Conservation (phyloP, 2,329 filamentous ascomycete species). For the Pseudocercospora musae region DNA sequence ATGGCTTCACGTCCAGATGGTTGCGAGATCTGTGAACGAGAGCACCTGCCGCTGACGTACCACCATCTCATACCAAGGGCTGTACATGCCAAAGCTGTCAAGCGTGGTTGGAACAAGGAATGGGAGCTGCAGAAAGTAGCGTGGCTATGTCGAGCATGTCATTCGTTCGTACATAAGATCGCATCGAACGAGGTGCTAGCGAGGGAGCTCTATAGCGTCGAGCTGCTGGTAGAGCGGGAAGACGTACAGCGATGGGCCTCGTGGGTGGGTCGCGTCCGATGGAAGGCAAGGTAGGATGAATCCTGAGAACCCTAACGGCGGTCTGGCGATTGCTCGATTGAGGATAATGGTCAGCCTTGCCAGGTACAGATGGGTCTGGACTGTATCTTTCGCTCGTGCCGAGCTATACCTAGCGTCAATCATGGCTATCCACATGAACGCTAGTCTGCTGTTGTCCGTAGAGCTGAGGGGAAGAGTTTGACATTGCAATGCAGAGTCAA, state of each 20-base stretch:
- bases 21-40: slow-evolving; percentile 74
- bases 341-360: not conserved
- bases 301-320: not conserved
- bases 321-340: not conserved
- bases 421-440: not conserved
- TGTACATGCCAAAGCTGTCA: slow-evolving; percentile 71
- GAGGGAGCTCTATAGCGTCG: slow-evolving; percentile 68
- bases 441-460: not conserved
- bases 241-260: slow-evolving; percentile 68
- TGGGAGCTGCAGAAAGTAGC: slow-evolving; percentile 76
- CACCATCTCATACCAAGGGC: slow-evolving; percentile 81
- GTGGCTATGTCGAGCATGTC: slow-evolving; percentile 81
- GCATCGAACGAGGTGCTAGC: slow-evolving; percentile 76
- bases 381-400: not conserved
- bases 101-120: slow-evolving; percentile 73
- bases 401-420: not conserved
- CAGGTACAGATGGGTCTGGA: slow-evolving; percentile 1
- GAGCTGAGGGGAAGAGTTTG: not conserved
- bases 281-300: slow-evolving; percentile 57
- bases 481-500: not conserved
- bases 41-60: slow-evolving; percentile 74
- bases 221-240: slow-evolving; percentile 64
- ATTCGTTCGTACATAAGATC: slow-evolving; percentile 75
- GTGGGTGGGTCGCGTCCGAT: slow-evolving; percentile 71
- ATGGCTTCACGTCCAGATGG: slow-evolving; percentile 49